Conservation (phyloP, 805 yeast species). For the Starmerella kuoi region DNA sequence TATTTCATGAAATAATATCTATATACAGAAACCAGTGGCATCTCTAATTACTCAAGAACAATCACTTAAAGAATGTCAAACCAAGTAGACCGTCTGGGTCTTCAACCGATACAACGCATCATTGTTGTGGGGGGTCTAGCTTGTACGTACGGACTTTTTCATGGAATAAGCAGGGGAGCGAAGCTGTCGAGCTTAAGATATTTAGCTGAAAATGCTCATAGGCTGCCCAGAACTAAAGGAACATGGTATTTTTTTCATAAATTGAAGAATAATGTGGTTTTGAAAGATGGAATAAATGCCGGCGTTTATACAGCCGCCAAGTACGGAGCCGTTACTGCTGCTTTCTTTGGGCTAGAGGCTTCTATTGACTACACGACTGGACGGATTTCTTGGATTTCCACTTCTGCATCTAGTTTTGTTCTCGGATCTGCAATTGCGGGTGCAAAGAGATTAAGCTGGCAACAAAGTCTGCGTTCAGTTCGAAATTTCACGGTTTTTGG, state of each 20-base stretch:
- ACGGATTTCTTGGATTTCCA: slow-evolving; percentile 47
- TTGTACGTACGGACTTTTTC: slow-evolving; percentile 24
- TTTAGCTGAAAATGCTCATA: slow-evolving; percentile 69
- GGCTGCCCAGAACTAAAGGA: slow-evolving; percentile 63
- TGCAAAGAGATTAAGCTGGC: slow-evolving; percentile 27
- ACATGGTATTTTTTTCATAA: slow-evolving; percentile 87
- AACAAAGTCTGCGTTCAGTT: slow-evolving; percentile 27
- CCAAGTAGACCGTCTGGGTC: slow-evolving; percentile 14
- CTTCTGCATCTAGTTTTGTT: slow-evolving; percentile 44
- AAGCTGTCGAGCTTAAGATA: slow-evolving; percentile 44
- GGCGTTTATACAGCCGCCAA: slow-evolving; percentile 38
- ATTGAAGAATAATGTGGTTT: slow-evolving; percentile 63
- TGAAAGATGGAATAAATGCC: slow-evolving; percentile 40
- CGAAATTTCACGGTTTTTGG: slow-evolving; percentile 50
- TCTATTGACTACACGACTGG: slow-evolving; percentile 43
- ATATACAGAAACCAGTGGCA: no score
- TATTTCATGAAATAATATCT: no score
- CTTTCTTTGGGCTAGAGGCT: slow-evolving; percentile 52
- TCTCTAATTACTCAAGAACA: no score
- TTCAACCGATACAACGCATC: slow-evolving; percentile 14
- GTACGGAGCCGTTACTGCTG: slow-evolving; percentile 36
- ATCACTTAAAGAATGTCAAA: slow-evolving; percentile 1
- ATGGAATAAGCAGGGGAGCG: slow-evolving; percentile 52
- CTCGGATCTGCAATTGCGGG: slow-evolving; percentile 44
- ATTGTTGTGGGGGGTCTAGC: slow-evolving; percentile 16